phyloP scores from a whole-genome alignment of 2,329 filamentous ascomycete species.

The Pyrenophora graminea region DNA sequence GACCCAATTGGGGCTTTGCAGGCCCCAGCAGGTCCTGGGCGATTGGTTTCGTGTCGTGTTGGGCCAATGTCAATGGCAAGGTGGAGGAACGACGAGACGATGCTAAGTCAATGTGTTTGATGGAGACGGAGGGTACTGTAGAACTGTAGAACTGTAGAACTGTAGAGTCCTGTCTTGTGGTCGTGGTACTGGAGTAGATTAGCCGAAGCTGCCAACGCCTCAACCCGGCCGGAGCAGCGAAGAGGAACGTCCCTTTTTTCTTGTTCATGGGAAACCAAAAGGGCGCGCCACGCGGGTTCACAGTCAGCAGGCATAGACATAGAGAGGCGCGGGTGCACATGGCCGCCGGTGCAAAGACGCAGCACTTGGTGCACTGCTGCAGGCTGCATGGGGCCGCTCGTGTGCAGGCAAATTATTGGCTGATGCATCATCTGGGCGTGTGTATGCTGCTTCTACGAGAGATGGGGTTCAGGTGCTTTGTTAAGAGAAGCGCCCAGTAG shows the following conservation, averaged over 20 bases:
- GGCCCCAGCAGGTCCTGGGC: conserved; percentile 16
- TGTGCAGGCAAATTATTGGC: conserved; percentile 19
- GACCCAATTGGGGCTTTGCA: conserved; percentile 26
- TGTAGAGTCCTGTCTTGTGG: no score
- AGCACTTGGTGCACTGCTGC: not conserved
- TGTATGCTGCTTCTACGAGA: conserved; percentile 19
- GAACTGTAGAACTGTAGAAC: no score
- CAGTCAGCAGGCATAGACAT: no score
- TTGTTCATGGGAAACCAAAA: no score
- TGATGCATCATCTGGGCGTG: conserved; percentile 14
- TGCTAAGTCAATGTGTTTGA: no score
- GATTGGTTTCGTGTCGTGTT: conserved; percentile 10
- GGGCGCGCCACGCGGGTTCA: conserved; percentile 2
- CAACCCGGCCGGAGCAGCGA: conserved; percentile 20
- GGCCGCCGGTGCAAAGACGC: not conserved
- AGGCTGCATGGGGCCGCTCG: conserved; percentile 13
- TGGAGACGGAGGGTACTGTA: no score
- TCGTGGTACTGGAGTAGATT: not conserved
- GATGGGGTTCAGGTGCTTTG: conserved; percentile 21
- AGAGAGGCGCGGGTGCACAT: no score
- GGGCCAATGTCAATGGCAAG: not conserved
- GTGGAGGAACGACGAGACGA: no score
- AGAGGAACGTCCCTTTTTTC: not conserved
- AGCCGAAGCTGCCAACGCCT: conserved; percentile 24
- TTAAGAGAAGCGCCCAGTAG: conserved; percentile 13